These are phyloP conservation scores for Yarrowia porcina DNA, from an alignment of 805 yeast genomes.

Conservation along the genomic window DNA sequence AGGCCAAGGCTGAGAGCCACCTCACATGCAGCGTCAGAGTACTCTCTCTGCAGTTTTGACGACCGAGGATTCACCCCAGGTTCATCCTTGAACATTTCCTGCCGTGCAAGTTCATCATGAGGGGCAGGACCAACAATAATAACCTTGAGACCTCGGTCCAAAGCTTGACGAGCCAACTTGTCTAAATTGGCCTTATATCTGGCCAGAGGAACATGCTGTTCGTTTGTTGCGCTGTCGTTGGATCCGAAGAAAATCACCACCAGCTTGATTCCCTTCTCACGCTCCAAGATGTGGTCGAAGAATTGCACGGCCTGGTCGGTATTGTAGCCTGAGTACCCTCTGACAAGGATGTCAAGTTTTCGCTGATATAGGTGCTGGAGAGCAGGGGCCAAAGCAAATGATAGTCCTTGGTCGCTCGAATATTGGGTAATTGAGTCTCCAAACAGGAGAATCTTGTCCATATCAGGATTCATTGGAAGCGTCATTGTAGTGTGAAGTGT, in stretches of 20 bases:
- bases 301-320: slow-evolving; percentile 56
- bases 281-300: slow-evolving; percentile 49
- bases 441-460: slow-evolving; percentile 53
- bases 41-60: slow-evolving; percentile 45
- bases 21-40: slow-evolving; percentile 49
- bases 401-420: slow-evolving; percentile 42
- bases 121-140: slow-evolving; percentile 62
- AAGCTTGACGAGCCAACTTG: slow-evolving; percentile 44
- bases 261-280: slow-evolving; percentile 45
- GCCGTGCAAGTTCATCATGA: slow-evolving; percentile 40
- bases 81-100: slow-evolving; percentile 29
- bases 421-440: slow-evolving; percentile 72
- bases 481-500: slow-evolving; percentile 31
- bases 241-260: slow-evolving; percentile 68
- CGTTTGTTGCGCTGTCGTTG: slow-evolving; percentile 59
- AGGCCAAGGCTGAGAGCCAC: slow-evolving; percentile 49
- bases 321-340: slow-evolving; percentile 80
- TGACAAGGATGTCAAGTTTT: slow-evolving; percentile 60
- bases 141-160: slow-evolving; percentile 46
- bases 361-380: slow-evolving; percentile 45
- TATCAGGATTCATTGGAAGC: neutral
- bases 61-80: slow-evolving; percentile 46
- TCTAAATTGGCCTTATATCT: slow-evolving; percentile 50
- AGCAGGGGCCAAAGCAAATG: slow-evolving; percentile 53
- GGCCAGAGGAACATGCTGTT: slow-evolving; percentile 52